Conservation (phyloP, 116 monocot genomes). For the Dioscorea cayenensis region DNA sequence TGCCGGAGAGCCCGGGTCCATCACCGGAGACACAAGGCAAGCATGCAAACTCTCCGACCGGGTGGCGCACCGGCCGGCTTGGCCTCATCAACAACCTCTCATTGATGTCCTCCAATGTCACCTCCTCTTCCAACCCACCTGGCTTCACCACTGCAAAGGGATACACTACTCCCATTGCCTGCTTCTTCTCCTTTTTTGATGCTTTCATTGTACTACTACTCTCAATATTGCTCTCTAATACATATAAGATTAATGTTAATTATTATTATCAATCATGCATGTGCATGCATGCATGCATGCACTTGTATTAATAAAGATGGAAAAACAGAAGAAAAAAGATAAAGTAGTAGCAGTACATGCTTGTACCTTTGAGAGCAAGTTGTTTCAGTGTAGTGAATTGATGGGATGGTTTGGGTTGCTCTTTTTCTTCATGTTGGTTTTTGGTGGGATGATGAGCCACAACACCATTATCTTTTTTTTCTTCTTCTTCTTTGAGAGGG, state of each 20-base stretch:
- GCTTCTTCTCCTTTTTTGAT: conserved; percentile 23
- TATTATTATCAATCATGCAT: too few species aligned
- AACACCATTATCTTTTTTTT: too few species aligned
- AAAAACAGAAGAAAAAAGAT: background rate
- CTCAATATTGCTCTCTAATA: too few species aligned
- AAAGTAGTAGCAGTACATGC: background rate
- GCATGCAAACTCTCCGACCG: conserved; percentile 71
- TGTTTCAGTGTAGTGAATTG: too few species aligned
- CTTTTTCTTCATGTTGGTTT: too few species aligned
- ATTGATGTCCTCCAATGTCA: conserved; percentile 81
- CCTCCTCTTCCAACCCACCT: conserved; percentile 48
- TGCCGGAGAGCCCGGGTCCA: conserved; percentile 78
- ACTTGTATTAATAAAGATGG: background rate
- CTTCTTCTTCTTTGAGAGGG: too few species aligned
- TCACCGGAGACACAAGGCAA: conserved; percentile 32
- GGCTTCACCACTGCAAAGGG: conserved; percentile 85
- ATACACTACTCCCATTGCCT: conserved; percentile 25
- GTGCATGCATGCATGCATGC: background rate
- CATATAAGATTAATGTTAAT: too few species aligned
- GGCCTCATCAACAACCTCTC: conserved; percentile 60
- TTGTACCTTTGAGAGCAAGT: background rate
- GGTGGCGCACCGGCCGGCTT: conserved; percentile 72
- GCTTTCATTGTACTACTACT: background rate
- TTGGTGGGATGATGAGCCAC: too few species aligned
- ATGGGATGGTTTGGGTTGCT: too few species aligned